A percentile compares a stretch with the other conserved stretches of the same genome.
Evolutionary conservation across 192 early-diverging fungal species (phyloP).

Genomic region (Haplosporangium gracile): DNA sequence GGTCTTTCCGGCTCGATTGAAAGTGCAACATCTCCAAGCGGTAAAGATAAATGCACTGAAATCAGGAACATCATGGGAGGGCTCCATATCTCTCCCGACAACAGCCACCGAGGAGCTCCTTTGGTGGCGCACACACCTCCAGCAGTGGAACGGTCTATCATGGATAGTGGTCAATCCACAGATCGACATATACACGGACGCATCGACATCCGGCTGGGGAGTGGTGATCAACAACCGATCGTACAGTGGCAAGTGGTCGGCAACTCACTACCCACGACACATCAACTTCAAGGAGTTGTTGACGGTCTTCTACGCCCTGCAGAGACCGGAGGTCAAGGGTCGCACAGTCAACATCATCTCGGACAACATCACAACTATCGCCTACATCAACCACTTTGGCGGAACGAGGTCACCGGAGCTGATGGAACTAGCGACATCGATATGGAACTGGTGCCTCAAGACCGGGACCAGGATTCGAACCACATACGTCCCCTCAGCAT

Average conservation of each 20-base stretch:
- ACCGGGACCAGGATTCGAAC: neutral
- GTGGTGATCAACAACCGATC: constrained; percentile 3
- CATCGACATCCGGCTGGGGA: constrained; percentile 28
- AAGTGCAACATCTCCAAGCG: constrained; percentile 3
- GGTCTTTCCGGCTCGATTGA: constrained; percentile 24
- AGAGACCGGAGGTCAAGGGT: no score
- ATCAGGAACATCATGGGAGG: neutral
- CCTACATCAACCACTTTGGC: neutral
- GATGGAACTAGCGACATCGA: no score
- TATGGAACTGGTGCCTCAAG: neutral
- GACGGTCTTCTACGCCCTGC: no score
- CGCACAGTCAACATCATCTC: neutral
- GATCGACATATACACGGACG: constrained; percentile 25
- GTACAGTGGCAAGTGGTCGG: neutral
- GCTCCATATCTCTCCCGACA: neutral
- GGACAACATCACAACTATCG: neutral
- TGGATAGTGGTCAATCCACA: constrained; percentile 13
- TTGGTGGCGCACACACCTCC: neutral
- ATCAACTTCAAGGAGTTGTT: no score
- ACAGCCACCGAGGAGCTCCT: neutral
- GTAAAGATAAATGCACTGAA: constrained; percentile 29
- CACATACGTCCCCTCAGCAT: neutral
- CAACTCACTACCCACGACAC: no score
- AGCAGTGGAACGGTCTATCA: constrained; percentile 26
- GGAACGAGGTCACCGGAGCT: no score